A percentile compares a stretch with the other conserved stretches of the same genome.
Evolutionary conservation across 2,329 filamentous ascomycete species (phyloP).

Genomic region (Microcyclospora tardicrescens): DNA sequence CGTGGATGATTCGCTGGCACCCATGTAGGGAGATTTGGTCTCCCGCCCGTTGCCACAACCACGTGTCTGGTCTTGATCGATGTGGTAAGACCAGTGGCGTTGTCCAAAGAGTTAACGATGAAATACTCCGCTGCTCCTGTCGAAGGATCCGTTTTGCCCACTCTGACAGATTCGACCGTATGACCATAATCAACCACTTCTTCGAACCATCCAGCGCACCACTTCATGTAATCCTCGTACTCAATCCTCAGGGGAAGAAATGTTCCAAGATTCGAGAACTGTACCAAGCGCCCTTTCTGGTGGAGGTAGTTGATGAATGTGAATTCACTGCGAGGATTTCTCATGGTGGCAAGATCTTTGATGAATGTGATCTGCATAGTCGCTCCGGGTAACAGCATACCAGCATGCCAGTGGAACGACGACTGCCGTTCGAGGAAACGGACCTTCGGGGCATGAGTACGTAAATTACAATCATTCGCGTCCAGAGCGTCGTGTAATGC

Average conservation of each 20-base stretch:
- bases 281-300: slow-evolving; percentile 63
- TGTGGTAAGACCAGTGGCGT: slow-evolving; percentile 41
- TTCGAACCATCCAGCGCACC: slow-evolving; percentile 74
- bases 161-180: slow-evolving; percentile 61
- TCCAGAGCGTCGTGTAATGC: slow-evolving; percentile 72
- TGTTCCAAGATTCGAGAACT: slow-evolving; percentile 82
- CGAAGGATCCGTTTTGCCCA: slow-evolving; percentile 35
- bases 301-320: slow-evolving; percentile 95
- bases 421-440: slow-evolving; percentile 79
- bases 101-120: slow-evolving; percentile 51
- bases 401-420: slow-evolving; percentile 81
- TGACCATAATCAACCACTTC: slow-evolving; percentile 61
- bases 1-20: slow-evolving; percentile 58
- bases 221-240: slow-evolving; percentile 90
- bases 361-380: slow-evolving; percentile 98
- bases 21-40: slow-evolving; percentile 55
- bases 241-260: slow-evolving; percentile 77
- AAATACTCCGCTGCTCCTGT: slow-evolving; percentile 49
- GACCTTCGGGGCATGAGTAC: slow-evolving; percentile 48
- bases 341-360: slow-evolving; percentile 83
- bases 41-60: slow-evolving; percentile 55
- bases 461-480: slow-evolving; percentile 22
- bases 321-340: slow-evolving; percentile 79
- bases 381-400: slow-evolving; percentile 85
- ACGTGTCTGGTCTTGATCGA: slow-evolving; percentile 52